Percentiles rank a stretch among this genome's conserved stretches.
Evolutionary conservation across 371 early-diverging fungal genomes (phyloP).

Genomic region (Globomyces sp.): DNA sequence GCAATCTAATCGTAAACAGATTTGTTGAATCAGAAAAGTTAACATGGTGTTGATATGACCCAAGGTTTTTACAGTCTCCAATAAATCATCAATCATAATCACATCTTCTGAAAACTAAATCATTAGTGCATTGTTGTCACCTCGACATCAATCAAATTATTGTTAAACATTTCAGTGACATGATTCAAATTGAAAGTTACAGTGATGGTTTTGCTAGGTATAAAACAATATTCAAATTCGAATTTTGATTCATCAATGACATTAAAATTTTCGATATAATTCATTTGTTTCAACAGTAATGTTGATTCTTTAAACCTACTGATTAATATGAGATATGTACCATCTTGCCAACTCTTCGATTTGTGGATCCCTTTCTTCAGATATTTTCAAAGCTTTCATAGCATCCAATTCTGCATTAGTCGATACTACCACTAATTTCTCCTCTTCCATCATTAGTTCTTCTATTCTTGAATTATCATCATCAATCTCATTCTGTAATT

Average conservation of each 20-base stretch:
- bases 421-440: background rate
- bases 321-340: background rate
- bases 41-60: background rate
- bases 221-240: background rate
- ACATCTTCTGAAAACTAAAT: slow-evolving; percentile 6
- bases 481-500: no score
- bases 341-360: slow-evolving; percentile 8
- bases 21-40: background rate
- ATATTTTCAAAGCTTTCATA: slow-evolving; percentile 8
- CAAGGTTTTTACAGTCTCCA: background rate
- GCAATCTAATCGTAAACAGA: background rate
- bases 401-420: slow-evolving; percentile 10
- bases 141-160: no score
- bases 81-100: background rate
- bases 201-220: background rate
- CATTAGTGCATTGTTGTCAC: no score
- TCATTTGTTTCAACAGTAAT: background rate
- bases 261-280: background rate
- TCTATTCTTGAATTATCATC: no score
- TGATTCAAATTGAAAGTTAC: no score
- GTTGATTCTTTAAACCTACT: background rate
- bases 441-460: background rate
- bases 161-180: no score
- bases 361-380: slow-evolving; percentile 12
- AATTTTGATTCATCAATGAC: background rate